A percentile compares a stretch with the other conserved stretches of the same genome.
These are phyloP conservation scores for Flaveria bidentis DNA, from an alignment of 129 eudicot species.

Conservation along the genomic window DNA sequence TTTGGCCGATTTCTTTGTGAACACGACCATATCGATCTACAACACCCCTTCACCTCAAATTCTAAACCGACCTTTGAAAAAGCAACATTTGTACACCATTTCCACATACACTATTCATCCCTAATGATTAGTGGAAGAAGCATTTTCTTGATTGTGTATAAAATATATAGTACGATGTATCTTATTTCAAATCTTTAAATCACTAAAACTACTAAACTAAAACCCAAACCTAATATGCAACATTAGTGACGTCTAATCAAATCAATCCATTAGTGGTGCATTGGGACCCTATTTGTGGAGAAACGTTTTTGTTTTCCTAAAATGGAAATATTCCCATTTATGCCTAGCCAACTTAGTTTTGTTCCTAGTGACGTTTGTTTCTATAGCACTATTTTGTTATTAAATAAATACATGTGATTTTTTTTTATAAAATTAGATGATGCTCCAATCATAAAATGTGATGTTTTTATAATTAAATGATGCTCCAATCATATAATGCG, in stretches of 20 bases:
- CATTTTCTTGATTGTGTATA: constrained; percentile 26
- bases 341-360: not conserved
- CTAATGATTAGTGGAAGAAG: constrained; percentile 33
- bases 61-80: constrained; percentile 13
- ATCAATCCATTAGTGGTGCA: constrained; percentile 7
- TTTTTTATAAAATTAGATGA: no score
- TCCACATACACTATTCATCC: not conserved
- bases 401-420: no score
- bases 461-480: not conserved
- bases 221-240: constrained; percentile 1
- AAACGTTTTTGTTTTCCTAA: constrained; percentile 31
- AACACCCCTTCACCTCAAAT: not conserved
- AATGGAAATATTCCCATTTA: constrained; percentile 24
- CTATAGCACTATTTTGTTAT: no score
- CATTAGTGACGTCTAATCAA: constrained; percentile 26
- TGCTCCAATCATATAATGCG: constrained; percentile 2
- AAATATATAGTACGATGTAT: constrained; percentile 23
- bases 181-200: constrained; percentile 22
- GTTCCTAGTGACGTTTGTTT: constrained; percentile 23
- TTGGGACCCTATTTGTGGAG: not conserved
- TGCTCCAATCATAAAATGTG: no score
- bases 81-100: constrained; percentile 17
- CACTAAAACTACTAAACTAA: constrained; percentile 20
- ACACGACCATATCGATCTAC: not conserved
- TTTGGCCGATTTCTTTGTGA: constrained; percentile 11